Percentiles rank a stretch among this genome's conserved stretches.
These are phyloP conservation scores for Leishmania arabica DNA, from an alignment of 208 protist genomes.

Conservation along the genomic window DNA sequence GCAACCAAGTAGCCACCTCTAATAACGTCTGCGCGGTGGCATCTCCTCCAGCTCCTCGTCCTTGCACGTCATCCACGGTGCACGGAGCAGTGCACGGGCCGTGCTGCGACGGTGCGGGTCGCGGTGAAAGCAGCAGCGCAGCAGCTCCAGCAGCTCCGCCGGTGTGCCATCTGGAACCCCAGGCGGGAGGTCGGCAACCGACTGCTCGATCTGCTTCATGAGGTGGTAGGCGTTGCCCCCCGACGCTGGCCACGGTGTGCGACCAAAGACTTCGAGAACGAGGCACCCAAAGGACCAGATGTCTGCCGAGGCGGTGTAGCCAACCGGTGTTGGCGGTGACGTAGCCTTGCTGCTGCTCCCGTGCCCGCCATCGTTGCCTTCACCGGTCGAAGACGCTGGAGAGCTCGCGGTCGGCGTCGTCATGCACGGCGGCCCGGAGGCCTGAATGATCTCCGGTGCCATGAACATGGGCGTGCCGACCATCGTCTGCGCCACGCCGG, in stretches of 20 bases:
- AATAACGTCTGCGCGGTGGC: conserved; percentile 16
- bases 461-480: conserved; percentile 88
- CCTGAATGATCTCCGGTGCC: conserved; percentile 82
- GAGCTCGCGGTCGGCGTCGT: conserved; percentile 6
- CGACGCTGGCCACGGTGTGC: conserved; percentile 56
- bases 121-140: conserved; percentile 63
- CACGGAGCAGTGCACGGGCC: conserved; percentile 55
- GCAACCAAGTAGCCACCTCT: neutral
- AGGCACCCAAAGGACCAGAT: conserved; percentile 90
- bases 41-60: conserved; percentile 65
- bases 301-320: conserved; percentile 75
- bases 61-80: conserved; percentile 76
- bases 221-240: conserved; percentile 58
- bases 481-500: conserved; percentile 68
- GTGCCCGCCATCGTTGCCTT: neutral
- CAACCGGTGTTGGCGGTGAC: conserved; percentile 10
- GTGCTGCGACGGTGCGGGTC: conserved; percentile 56
- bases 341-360: neutral
- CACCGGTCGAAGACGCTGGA: neutral
- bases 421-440: conserved; percentile 9
- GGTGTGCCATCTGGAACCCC: conserved; percentile 62
- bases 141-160: conserved; percentile 39
- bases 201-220: conserved; percentile 75
- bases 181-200: conserved; percentile 53
- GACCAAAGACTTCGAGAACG: conserved; percentile 76